Conservation (phyloP, 306 rosid species). For the Lathyrus tuberosus region DNA sequence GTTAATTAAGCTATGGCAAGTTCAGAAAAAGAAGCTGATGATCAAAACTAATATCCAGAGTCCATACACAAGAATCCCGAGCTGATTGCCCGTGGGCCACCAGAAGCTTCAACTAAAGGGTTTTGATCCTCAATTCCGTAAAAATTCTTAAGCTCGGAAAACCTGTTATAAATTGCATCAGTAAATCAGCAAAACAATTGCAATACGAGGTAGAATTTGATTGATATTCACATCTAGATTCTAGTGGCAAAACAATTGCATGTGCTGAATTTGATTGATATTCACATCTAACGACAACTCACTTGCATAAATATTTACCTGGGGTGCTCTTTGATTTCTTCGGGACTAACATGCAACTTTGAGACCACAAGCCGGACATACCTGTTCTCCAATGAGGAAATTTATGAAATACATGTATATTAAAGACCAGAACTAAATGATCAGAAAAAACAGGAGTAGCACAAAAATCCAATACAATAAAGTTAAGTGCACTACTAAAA, state of each 20-base stretch:
- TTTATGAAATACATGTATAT: background rate
- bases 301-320: slow-evolving; percentile 55
- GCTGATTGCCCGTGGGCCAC: slow-evolving; percentile 80
- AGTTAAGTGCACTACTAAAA: background rate
- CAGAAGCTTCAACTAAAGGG: slow-evolving; percentile 52
- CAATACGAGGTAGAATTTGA: slow-evolving; percentile 6
- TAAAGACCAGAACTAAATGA: slow-evolving; percentile 1
- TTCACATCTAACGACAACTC: slow-evolving; percentile 32
- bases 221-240: slow-evolving; percentile 18
- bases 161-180: slow-evolving; percentile 55
- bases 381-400: slow-evolving; percentile 46
- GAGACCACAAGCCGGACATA: slow-evolving; percentile 82
- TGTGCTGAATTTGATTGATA: too few relatives aligned
- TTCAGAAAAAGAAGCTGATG: slow-evolving; percentile 10
- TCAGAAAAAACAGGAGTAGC: background rate
- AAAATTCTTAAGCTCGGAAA: slow-evolving; percentile 68
- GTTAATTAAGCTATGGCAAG: slow-evolving; percentile 29
- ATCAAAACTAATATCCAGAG: slow-evolving; percentile 34
- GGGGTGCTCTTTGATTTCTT: slow-evolving; percentile 75
- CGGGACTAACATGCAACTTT: slow-evolving; percentile 57
- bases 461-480: background rate
- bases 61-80: slow-evolving; percentile 79
- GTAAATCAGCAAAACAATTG: slow-evolving; percentile 20
- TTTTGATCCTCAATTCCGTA: slow-evolving; percentile 87
- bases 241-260: background rate